Evolutionary conservation across 106 monocot species (phyloP).

Genomic region (Phalaenopsis aphrodite): DNA sequence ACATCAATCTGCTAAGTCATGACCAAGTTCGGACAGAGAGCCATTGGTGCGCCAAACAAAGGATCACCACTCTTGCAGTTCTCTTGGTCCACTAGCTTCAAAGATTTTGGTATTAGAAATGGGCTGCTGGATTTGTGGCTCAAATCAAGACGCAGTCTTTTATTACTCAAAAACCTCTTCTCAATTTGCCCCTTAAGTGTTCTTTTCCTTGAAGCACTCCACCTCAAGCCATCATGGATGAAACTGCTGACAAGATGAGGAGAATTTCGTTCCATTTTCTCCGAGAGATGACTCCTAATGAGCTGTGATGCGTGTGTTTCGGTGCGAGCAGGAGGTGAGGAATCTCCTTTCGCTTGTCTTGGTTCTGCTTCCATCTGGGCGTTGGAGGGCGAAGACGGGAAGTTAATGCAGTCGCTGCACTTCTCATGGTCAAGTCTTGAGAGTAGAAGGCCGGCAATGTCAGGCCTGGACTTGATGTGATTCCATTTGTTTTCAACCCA

Average conservation of each 20-base stretch:
- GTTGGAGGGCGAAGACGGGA: background rate
- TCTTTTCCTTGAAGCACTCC: constrained; percentile 19
- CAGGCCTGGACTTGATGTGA: background rate
- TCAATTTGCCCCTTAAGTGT: background rate
- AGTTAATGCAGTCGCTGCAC: background rate
- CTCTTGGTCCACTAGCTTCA: background rate
- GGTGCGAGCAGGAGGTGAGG: background rate
- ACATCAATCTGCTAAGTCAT: constrained; percentile 12
- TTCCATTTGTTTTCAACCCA: constrained; percentile 22
- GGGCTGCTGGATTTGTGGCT: background rate
- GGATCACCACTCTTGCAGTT: constrained; percentile 16
- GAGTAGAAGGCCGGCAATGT: background rate
- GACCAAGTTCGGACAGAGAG: constrained; percentile 17
- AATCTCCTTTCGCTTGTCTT: background rate
- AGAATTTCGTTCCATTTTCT: too few relatives aligned
- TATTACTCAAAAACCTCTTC: background rate
- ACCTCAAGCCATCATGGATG: constrained; percentile 12
- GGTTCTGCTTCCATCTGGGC: background rate
- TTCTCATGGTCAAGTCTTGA: constrained; percentile 7
- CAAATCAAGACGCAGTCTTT: background rate
- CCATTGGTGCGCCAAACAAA: constrained; percentile 5
- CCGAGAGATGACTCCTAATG: background rate
- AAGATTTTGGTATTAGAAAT: constrained; percentile 13
- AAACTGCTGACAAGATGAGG: background rate
- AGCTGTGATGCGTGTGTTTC: background rate